Percentiles rank a stretch among this genome's conserved stretches.
Conservation (phyloP, 2,329 filamentous ascomycete genomes). For the Corinectria fuckeliana region DNA sequence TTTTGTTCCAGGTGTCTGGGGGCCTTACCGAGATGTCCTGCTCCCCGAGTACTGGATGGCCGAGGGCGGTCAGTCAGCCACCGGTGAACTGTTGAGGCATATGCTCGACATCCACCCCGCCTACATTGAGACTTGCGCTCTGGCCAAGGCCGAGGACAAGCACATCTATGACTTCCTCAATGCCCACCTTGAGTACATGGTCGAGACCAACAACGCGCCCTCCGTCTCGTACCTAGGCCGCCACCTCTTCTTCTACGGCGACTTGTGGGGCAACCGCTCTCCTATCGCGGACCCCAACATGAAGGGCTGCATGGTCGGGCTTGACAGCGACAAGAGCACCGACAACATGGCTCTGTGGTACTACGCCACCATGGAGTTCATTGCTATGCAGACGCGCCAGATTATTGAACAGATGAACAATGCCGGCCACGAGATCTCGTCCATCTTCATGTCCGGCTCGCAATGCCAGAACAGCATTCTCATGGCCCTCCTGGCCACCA, state of each 20-base stretch:
- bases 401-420: constrained; percentile 95
- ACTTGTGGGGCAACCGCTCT: constrained; percentile 95
- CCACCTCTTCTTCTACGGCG: constrained; percentile 98
- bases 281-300: constrained; percentile 92
- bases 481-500: constrained; percentile 89
- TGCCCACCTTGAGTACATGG: constrained; percentile 79
- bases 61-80: constrained; percentile 95
- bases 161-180: constrained; percentile 98
- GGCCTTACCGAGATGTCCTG: constrained; percentile 92
- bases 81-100: constrained; percentile 91
- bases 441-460: constrained; percentile 98
- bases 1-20: constrained; percentile 96
- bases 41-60: constrained; percentile 95
- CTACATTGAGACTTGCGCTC: constrained; percentile 78
- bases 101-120: constrained; percentile 95
- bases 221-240: constrained; percentile 84
- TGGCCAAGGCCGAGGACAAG: constrained; percentile 80
- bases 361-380: constrained; percentile 97
- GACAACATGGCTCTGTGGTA: constrained; percentile 91
- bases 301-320: constrained; percentile 86
- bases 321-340: constrained; percentile 85
- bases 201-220: constrained; percentile 71
- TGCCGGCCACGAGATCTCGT: constrained; percentile 83
- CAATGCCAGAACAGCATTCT: constrained; percentile 96
- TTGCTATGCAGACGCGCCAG: constrained; percentile 94